Evolutionary conservation across 164 flowering plant genomes (phyloP).

Genomic region (Magnolia kwangsiensis): DNA sequence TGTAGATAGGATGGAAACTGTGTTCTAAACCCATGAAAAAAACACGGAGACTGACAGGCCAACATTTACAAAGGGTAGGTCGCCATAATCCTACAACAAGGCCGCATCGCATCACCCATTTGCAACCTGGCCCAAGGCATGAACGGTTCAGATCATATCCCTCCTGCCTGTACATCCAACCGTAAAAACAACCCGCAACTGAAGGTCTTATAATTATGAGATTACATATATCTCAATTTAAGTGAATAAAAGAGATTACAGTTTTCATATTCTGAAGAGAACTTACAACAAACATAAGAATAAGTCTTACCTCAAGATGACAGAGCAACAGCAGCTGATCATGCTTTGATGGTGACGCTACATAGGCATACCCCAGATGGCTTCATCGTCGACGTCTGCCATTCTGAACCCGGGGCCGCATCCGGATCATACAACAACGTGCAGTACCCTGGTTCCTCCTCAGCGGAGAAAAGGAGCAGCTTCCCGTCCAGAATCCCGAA

Average conservation of each 20-base stretch:
- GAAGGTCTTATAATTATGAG: neutral
- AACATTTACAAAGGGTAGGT: too few relatives aligned
- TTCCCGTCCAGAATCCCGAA: slow-evolving; percentile 77
- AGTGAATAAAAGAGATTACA: neutral
- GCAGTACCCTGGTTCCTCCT: slow-evolving; percentile 43
- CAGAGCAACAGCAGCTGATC: slow-evolving; percentile 12
- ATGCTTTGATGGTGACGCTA: slow-evolving; percentile 77
- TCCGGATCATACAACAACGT: slow-evolving; percentile 69
- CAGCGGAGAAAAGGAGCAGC: slow-evolving; percentile 63
- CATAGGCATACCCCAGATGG: slow-evolving; percentile 68
- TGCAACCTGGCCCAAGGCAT: too few relatives aligned
- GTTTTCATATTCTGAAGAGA: neutral
- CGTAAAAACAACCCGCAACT: too few relatives aligned
- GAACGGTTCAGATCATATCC: too few relatives aligned
- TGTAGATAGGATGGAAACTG: too few relatives aligned
- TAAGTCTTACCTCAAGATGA: neutral
- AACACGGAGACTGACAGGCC: too few relatives aligned
- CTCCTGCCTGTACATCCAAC: too few relatives aligned
- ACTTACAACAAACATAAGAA: neutral
- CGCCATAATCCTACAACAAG: too few relatives aligned
- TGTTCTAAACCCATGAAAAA: too few relatives aligned
- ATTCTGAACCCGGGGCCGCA: slow-evolving; percentile 66
- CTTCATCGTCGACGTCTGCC: slow-evolving; percentile 64
- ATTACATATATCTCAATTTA: too few relatives aligned
- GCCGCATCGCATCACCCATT: too few relatives aligned